Evolutionary conservation across 2,329 filamentous ascomycete genomes (phyloP), one percentile per base, ranked within the genome.

Genomic region (Xylaria sp.): DNA sequence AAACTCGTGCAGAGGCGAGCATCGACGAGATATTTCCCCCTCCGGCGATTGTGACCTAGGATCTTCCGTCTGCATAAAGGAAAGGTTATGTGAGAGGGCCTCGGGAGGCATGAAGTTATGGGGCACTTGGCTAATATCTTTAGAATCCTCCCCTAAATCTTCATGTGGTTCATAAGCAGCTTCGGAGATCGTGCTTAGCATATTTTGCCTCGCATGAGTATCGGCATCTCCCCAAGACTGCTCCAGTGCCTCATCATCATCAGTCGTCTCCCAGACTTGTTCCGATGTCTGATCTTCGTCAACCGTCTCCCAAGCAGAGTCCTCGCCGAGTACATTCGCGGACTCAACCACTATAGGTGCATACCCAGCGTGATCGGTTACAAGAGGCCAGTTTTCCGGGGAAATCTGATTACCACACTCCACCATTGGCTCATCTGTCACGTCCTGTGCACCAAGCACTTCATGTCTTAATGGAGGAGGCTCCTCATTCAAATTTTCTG

Each of bases 271-370:
- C 56, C 62, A 59, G 45, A 11, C 47, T 59, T 64, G 62, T 14
- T 64, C 62, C 21, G 55, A 64, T 24, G 62, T 39, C 24, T 53
- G 47, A 21, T 59, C 61, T 32, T 68, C 67, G 34, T 61, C 55
- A 47, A 61, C 50, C 4, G 64, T 61, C 57, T 68, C 64, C 60
- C 64, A 60, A 19, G 64, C 59, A 12, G 60, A 60, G 21, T 27
- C 54, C 34, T 65, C 63, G 19, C 42, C 36, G n/a, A 30, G 32
- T 27, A 53, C 32, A 14, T 69, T 60, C 45, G 21, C 27, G 55
- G 50, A 58, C 36, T 45, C 34, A 5, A 12, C 8, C 19, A 9
- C 9, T 2, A 30, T 39, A 39, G 59, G 59, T 32, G 45, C 47
- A 19, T 8, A 6, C 5, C 17, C 19, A 57, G 45, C n/a, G 12